Conservation (phyloP, 768 basidiomycete genomes). For the Pleurotus pulmonarius region DNA sequence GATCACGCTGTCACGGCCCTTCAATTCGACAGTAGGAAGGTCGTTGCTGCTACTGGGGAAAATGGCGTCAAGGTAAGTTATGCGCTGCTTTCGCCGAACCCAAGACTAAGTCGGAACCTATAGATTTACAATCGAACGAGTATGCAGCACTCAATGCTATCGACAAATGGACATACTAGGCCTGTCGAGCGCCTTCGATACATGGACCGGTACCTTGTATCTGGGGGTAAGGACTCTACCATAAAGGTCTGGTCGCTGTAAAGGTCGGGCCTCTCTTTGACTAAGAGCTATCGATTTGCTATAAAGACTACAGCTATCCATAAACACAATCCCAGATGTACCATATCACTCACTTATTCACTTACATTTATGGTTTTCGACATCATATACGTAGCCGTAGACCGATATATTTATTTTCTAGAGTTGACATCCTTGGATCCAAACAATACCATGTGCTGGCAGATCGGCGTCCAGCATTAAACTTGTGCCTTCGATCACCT, state of each 20-base stretch:
- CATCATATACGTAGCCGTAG: neutral
- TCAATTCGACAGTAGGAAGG: constrained; percentile 94
- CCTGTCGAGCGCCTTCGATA: constrained; percentile 88
- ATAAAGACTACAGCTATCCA: neutral
- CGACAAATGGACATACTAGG: constrained; percentile 90
- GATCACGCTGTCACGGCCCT: constrained; percentile 88
- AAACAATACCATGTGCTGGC: neutral
- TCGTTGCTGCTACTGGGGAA: constrained; percentile 89
- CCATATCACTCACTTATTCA: neutral
- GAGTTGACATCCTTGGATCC: neutral
- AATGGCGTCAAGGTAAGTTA: constrained; percentile 80
- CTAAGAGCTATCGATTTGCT: neutral
- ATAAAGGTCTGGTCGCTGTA: constrained; percentile 95
- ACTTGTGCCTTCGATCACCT: neutral
- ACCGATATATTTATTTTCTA: neutral
- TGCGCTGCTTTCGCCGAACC: neutral
- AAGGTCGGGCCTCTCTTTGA: constrained; percentile 10
- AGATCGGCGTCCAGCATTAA: neutral
- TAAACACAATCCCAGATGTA: neutral
- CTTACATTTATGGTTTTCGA: neutral
- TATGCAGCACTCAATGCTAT: constrained; percentile 78
- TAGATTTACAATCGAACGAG: constrained; percentile 95
- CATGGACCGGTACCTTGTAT: constrained; percentile 93
- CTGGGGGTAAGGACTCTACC: constrained; percentile 81
- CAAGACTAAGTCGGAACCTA: no score